These are phyloP conservation scores for Cordyceps farinosa DNA, from an alignment of 2,329 filamentous ascomycete genomes.

Conservation along the genomic window DNA sequence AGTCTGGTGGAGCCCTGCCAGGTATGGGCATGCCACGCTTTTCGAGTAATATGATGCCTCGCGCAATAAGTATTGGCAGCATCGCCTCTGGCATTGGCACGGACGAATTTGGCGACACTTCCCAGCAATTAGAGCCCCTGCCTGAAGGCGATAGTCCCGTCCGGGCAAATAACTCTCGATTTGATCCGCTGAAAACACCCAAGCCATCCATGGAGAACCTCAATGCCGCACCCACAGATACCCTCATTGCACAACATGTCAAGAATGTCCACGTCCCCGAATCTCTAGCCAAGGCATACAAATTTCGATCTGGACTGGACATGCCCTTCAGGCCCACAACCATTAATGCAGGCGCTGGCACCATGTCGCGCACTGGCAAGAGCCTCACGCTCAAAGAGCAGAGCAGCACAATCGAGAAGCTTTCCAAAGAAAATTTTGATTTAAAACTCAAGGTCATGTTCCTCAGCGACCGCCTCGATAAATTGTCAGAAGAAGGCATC, in stretches of 20 bases:
- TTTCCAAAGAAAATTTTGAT: constrained; percentile 98
- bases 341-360: constrained; percentile 40
- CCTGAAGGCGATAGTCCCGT: constrained; percentile 46
- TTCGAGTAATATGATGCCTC: constrained; percentile 57
- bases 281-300: constrained; percentile 81
- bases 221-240: constrained; percentile 70
- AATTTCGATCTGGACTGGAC: constrained; percentile 64
- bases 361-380: constrained; percentile 54
- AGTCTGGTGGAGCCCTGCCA: constrained; percentile 73
- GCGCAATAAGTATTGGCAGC: constrained; percentile 83
- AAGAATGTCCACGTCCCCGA: constrained; percentile 89
- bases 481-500: constrained; percentile 90
- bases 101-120: constrained; percentile 52
- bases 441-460: constrained; percentile 97
- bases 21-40: constrained; percentile 47
- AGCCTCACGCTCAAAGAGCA: constrained; percentile 93
- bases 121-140: constrained; percentile 47
- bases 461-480: constrained; percentile 86
- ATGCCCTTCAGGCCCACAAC: constrained; percentile 57
- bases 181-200: constrained; percentile 64
- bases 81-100: constrained; percentile 67
- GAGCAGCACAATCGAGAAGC: constrained; percentile 90
- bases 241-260: constrained; percentile 81
- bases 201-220: constrained; percentile 54
- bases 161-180: constrained; percentile 32